Percentiles rank a stretch among this genome's conserved stretches.
Conservation (phyloP, 139 green algal genomes). For the Trebouxia sp. region DNA sequence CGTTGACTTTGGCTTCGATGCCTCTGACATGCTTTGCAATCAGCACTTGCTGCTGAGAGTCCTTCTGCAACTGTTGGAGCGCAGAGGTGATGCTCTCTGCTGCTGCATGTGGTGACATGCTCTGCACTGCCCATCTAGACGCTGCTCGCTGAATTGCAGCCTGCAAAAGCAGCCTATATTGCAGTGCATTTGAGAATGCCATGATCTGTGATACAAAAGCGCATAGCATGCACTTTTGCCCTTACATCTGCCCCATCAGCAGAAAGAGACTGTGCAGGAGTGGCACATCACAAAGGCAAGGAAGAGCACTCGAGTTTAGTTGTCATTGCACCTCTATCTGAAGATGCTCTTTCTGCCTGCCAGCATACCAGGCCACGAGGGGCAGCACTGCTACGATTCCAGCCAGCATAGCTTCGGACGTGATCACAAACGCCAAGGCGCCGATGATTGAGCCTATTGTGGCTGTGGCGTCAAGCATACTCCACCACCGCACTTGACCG, state of each 20-base stretch:
- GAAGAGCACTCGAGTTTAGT: too few relatives aligned
- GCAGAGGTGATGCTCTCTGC: conserved; percentile 28
- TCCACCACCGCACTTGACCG: conserved; percentile 39
- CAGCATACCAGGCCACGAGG: conserved; percentile 51
- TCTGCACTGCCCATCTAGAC: neutral
- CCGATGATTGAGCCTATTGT: conserved; percentile 47
- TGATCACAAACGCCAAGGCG: conserved; percentile 54
- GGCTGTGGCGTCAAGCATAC: conserved; percentile 41
- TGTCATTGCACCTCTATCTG: neutral
- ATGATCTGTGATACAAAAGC: too few relatives aligned
- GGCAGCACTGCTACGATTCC: conserved; percentile 46
- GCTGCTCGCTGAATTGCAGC: neutral
- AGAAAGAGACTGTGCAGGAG: too few relatives aligned
- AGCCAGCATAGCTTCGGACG: conserved; percentile 46
- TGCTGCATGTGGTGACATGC: conserved; percentile 8
- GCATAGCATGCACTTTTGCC: too few relatives aligned
- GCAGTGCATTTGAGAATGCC: too few relatives aligned
- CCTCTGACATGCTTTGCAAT: conserved; percentile 21
- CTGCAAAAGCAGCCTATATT: conserved; percentile 8
- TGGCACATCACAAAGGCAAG: too few relatives aligned
- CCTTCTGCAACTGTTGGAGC: conserved; percentile 26
- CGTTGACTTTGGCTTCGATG: conserved; percentile 52
- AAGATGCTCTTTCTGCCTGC: conserved; percentile 37
- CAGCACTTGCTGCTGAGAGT: conserved; percentile 15
- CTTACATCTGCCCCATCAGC: too few relatives aligned